Conservation (phyloP, 2,329 filamentous ascomycete genomes). For the Hypoxylon sp. region DNA sequence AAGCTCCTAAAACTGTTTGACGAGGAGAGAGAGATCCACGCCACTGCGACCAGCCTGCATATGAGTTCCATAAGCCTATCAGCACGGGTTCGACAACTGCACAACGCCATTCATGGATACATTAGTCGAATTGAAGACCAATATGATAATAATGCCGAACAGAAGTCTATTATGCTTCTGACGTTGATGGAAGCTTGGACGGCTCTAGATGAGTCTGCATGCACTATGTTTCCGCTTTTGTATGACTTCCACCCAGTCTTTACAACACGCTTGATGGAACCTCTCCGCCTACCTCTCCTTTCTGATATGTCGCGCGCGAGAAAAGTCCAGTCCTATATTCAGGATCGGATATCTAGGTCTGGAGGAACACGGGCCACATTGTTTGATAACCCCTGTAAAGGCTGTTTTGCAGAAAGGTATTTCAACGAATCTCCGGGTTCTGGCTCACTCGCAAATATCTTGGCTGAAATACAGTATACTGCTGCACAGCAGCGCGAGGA, state of each 20-base stretch:
- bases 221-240: conserved; percentile 62
- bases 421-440: conserved; percentile 57
- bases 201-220: conserved; percentile 65
- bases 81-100: conserved; percentile 46
- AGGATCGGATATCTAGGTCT: conserved; percentile 53
- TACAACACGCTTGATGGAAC: conserved; percentile 63
- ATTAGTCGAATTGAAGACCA: conserved; percentile 52
- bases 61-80: background rate
- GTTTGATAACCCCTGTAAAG: conserved; percentile 61
- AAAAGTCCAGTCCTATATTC: conserved; percentile 64
- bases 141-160: conserved; percentile 62
- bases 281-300: conserved; percentile 63
- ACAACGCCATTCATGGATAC: conserved; percentile 56
- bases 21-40: conserved; percentile 30
- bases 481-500: conserved; percentile 37
- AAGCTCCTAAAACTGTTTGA: conserved; percentile 37
- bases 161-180: conserved; percentile 67
- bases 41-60: background rate
- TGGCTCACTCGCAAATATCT: conserved; percentile 34
- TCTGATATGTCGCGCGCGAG: conserved; percentile 67
- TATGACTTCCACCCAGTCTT: conserved; percentile 67
- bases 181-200: conserved; percentile 71
- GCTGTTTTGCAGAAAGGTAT: conserved; percentile 65
- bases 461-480: conserved; percentile 46
- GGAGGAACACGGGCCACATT: conserved; percentile 57